These are phyloP conservation scores for Rubia occidens DNA, from an alignment of 305 asterid genomes.

Conservation along the genomic window DNA sequence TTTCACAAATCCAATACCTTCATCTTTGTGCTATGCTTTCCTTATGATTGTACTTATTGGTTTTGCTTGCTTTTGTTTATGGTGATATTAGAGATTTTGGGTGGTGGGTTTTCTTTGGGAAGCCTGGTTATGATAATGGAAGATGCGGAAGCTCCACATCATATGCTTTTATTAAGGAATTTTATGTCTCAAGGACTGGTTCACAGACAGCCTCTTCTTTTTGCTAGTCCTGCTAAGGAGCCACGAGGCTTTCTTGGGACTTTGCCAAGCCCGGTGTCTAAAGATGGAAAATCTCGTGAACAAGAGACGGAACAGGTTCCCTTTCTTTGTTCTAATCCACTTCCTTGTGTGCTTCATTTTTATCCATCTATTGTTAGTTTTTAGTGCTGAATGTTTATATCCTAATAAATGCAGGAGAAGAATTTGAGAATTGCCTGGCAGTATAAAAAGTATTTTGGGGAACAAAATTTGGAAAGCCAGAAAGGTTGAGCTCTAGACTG, in stretches of 20 bases:
- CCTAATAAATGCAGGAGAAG: constrained; percentile 44
- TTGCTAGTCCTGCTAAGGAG: constrained; percentile 78
- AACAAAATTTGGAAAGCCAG: constrained; percentile 50
- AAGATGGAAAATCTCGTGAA: constrained; percentile 56
- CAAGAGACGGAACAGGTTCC: constrained; percentile 56
- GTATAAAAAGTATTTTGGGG: constrained; percentile 75
- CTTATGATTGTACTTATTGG: background rate
- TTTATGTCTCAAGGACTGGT: constrained; percentile 91
- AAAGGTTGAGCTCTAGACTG: constrained; percentile 38
- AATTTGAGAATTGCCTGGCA: constrained; percentile 97
- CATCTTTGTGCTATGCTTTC: background rate
- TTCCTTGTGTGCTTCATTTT: background rate
- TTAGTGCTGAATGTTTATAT: constrained; percentile 8
- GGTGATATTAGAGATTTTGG: constrained; percentile 52
- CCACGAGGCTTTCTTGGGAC: constrained; percentile 89
- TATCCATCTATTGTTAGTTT: constrained; percentile 7
- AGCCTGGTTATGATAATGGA: constrained; percentile 84
- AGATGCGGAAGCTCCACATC: constrained; percentile 91
- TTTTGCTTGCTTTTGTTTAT: constrained; percentile 1
- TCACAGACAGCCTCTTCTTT: constrained; percentile 71
- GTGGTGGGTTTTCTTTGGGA: constrained; percentile 89
- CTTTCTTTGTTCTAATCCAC: constrained; percentile 9
- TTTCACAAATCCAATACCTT: constrained; percentile 7
- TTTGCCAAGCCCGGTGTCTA: constrained; percentile 62
- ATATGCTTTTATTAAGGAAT: constrained; percentile 84